Percentiles rank a stretch among this genome's conserved stretches.
Evolutionary conservation across 1,139 yeast genomes (phyloP).

Genomic region (Meyerozyma elateridarum): DNA sequence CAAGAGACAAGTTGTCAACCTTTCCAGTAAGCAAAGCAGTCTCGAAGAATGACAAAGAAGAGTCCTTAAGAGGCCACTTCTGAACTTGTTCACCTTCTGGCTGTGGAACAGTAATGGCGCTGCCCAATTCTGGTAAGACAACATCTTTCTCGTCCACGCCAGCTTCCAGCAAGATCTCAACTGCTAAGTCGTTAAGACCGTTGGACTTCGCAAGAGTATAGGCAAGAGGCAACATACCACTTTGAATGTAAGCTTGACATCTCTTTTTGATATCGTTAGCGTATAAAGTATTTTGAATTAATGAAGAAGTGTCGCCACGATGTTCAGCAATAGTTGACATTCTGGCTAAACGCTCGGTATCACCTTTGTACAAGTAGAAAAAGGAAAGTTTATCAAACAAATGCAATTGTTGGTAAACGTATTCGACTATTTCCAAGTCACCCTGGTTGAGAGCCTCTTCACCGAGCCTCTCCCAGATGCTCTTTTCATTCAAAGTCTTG

Average conservation of each 20-base stretch:
- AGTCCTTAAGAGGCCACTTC: constrained; percentile 82
- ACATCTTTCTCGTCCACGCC: constrained; percentile 64
- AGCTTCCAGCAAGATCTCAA: constrained; percentile 63
- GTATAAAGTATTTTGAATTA: constrained; percentile 80
- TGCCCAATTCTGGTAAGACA: constrained; percentile 55
- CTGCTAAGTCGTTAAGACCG: constrained; percentile 74
- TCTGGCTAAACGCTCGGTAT: constrained; percentile 62
- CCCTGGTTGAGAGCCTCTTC: constrained; percentile 89
- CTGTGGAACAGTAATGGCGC: constrained; percentile 38
- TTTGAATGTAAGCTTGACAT: constrained; percentile 66
- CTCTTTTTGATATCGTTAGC: constrained; percentile 73
- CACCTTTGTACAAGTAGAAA: constrained; percentile 82
- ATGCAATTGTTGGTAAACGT: constrained; percentile 83
- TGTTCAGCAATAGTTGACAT: constrained; percentile 90
- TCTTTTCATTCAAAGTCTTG: constrained; percentile 59
- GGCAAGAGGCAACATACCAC: constrained; percentile 85
- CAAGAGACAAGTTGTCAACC: constrained; percentile 58
- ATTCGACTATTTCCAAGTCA: constrained; percentile 77
- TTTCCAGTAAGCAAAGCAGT: constrained; percentile 72
- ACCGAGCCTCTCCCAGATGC: constrained; percentile 79
- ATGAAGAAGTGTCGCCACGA: constrained; percentile 76
- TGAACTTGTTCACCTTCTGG: constrained; percentile 42
- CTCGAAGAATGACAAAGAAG: constrained; percentile 77
- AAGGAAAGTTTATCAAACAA: constrained; percentile 86
- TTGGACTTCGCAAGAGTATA: constrained; percentile 88